A percentile compares a stretch with the other conserved stretches of the same genome.
Conservation (phyloP, 306 rosid species). For the Casuarina glauca region DNA sequence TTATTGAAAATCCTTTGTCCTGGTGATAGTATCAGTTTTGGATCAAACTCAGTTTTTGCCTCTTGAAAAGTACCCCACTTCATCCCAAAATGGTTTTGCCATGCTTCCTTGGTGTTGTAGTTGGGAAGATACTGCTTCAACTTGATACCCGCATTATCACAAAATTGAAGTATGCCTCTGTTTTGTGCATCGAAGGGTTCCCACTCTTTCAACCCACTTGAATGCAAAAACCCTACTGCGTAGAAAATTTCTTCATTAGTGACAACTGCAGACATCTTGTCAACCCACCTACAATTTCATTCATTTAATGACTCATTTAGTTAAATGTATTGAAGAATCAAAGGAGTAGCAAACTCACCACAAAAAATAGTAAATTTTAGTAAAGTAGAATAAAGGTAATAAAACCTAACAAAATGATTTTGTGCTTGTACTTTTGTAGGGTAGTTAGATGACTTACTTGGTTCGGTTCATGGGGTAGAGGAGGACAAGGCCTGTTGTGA, state of each 20-base stretch:
- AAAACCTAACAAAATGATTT: too few relatives aligned
- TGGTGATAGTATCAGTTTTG: slow-evolving; percentile 76
- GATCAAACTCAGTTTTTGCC: slow-evolving; percentile 68
- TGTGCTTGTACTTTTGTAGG: too few relatives aligned
- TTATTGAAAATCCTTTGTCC: slow-evolving; percentile 24
- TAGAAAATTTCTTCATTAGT: slow-evolving; percentile 85
- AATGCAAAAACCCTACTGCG: slow-evolving; percentile 68
- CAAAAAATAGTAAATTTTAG: too few relatives aligned
- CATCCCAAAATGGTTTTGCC: slow-evolving; percentile 72
- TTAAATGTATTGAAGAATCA: too few relatives aligned
- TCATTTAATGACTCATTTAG: too few relatives aligned
- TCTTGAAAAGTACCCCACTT: slow-evolving; percentile 67
- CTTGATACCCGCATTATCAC: slow-evolving; percentile 51
- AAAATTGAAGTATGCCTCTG: slow-evolving; percentile 61
- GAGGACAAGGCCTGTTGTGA: slow-evolving; percentile 66
- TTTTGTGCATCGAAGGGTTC: slow-evolving; percentile 60
- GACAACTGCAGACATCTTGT: slow-evolving; percentile 60
- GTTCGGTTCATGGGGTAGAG: slow-evolving; percentile 75
- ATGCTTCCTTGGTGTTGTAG: slow-evolving; percentile 50
- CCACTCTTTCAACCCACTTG: slow-evolving; percentile 74
- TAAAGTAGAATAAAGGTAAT: too few relatives aligned
- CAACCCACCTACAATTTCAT: slow-evolving; percentile 63
- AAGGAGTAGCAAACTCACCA: too few relatives aligned
- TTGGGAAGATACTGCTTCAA: slow-evolving; percentile 80
- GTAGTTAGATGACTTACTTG: slow-evolving; percentile 54